phyloP scores from a whole-genome alignment of 805 yeast genomes.

The Yamadazyma phyllophila region DNA sequence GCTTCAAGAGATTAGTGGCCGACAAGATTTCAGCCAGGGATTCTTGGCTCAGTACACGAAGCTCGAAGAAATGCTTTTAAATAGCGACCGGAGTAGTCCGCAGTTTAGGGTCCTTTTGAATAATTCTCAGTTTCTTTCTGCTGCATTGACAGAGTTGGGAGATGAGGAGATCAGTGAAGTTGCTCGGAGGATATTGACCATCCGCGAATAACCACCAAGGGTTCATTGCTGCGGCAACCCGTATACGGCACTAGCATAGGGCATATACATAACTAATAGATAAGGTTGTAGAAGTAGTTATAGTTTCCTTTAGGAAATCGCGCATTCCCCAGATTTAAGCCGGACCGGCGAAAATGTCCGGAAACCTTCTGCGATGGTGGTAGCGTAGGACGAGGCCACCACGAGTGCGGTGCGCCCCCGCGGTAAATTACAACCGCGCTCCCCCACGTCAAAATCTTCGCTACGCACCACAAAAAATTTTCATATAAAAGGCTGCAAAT shows the following conservation, averaged over 20 bases:
- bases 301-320: neutral
- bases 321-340: neutral
- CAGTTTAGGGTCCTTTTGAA: constrained; percentile 22
- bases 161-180: constrained; percentile 4
- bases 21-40: neutral
- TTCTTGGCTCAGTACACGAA: constrained; percentile 12
- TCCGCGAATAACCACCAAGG: neutral
- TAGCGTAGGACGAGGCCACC: neutral
- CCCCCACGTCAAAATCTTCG: no score
- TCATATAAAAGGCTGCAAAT: constrained; percentile 4
- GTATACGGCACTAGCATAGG: no score
- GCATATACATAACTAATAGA: no score
- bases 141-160: constrained; percentile 9
- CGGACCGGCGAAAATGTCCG: constrained; percentile 1
- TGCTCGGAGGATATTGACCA: constrained; percentile 7
- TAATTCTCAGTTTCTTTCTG: constrained; percentile 33
- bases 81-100: constrained; percentile 3
- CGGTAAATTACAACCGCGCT: neutral
- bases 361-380: neutral
- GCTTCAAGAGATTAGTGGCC: neutral
- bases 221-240: no score
- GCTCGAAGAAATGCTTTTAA: constrained; percentile 8
- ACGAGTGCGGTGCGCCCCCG: neutral
- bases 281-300: neutral
- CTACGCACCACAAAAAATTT: constrained; percentile 5